Base-by-base conservation (phyloP, 345 rosid species). In the Pistacia atlantica region DNA sequence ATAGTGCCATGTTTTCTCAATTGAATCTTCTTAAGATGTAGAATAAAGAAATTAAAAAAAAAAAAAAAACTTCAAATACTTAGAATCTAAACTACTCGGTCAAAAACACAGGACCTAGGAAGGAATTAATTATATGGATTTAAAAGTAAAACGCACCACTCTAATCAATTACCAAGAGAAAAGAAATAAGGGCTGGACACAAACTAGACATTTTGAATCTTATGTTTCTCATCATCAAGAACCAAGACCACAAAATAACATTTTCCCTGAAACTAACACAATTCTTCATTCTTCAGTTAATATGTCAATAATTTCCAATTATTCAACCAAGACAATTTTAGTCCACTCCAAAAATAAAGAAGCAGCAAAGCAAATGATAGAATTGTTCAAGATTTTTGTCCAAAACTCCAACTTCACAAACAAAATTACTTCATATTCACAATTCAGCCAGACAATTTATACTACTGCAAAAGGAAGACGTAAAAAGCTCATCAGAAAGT, bases 21-120 rank as follows among this genome's bases (percentile, higher is more conserved):
- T 63, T 73, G 75, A 79, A 38, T 73, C 65, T 78, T 66, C 76
- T 59, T 54, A 3, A 74, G 4, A 14, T 37, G 55, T 22, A 1
- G 35, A 63, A 11, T 35, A n/a, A 79, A 67, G 62, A 60, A 69
- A 51, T 13, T n/a, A 31, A 31, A 25, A 25, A 25, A 25, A 25
- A 25, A 31, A 31, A 31, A 31, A 25, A 38, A 46, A 46, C 9
- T 16, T 37, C 37, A 48, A 59, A 46, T 22, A 67, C 59, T 14
- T 54, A 35, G 38, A 56, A 54, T 62, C 60, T 42, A 38, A 28
- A 60, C 49, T 17, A 59, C 67, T 9, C 60, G 12, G 61, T 55
- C 65, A 5, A 17, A 74, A 48, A 17, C 62, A 72, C 38, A 38
- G 9, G 59, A 48, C 65, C 46, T 10, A 8, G 11, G 42, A 67